Evolutionary conservation across 441 rosid species (phyloP).

Genomic region (Pelargonium cotyledonis): DNA sequence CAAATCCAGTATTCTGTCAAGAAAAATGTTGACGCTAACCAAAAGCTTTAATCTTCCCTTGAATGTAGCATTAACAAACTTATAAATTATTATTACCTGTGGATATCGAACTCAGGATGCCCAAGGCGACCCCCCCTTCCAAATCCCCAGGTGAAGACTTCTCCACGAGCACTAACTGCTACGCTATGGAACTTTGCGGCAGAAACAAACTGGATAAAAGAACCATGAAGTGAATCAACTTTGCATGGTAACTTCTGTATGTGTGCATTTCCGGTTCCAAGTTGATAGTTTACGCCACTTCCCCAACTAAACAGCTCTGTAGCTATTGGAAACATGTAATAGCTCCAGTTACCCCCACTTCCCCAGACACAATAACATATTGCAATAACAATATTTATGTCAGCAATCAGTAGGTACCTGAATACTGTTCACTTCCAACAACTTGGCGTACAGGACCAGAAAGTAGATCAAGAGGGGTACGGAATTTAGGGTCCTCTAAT

Average conservation of each 20-base stretch:
- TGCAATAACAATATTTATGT: conserved; percentile 16
- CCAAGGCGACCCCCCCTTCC: conserved; percentile 99
- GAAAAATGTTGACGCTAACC: not conserved
- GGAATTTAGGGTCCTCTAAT: conserved; percentile 66
- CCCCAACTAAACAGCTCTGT: conserved; percentile 98
- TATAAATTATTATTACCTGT: conserved; percentile 39
- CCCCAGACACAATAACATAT: conserved; percentile 4
- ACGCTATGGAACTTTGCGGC: conserved; percentile 96
- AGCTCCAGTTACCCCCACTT: conserved; percentile 15
- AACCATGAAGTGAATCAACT: conserved; percentile 85
- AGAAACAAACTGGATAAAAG: conserved; percentile 60
- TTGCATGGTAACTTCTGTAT: conserved; percentile 86
- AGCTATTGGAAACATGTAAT: conserved; percentile 41
- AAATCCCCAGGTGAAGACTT: conserved; percentile 95
- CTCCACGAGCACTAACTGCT: conserved; percentile 69
- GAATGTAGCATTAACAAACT: not conserved
- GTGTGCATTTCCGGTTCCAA: conserved; percentile 92
- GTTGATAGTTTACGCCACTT: conserved; percentile 94
- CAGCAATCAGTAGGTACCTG: conserved; percentile 40
- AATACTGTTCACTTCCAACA: conserved; percentile 41
- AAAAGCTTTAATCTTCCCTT: conserved; percentile 5
- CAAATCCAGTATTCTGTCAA: not conserved
- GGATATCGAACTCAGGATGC: conserved; percentile 98
- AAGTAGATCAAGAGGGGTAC: conserved; percentile 79
- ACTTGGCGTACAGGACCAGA: conserved; percentile 85